Base-by-base conservation (phyloP, 495 filamentous ascomycete genomes). In the Bryoglossum gracile region DNA sequence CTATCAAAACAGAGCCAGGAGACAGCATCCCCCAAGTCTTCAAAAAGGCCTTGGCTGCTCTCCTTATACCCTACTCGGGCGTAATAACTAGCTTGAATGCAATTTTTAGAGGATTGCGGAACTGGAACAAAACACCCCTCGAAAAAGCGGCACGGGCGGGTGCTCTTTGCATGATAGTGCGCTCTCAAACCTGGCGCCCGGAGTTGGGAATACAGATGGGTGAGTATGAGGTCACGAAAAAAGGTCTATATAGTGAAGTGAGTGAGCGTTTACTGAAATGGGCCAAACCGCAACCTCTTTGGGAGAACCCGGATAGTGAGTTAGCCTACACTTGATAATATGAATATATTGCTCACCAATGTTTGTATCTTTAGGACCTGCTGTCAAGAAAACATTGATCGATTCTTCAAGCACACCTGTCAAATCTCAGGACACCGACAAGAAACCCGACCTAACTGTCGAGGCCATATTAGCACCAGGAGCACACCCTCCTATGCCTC, bases 141-240 rank as follows among this genome's bases (percentile, higher is more conserved):
- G 16, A 37, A 3, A 30, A 10, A 1, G 56, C 65, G 36, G 42
- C 49, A 2, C 23, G 39, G 9, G 53, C 48, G 3, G 52, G 55
- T 16, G 62, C 65, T 3, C 28, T 68, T 17, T 66, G 64, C 30
- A 62, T 65, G 54, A 56, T 68, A 8, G 57, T 64, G 25, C 32
- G 30, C 26, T 48, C 49, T 18, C 16, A 28, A 5, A 13, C 45
- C 11, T 40, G 49, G 26, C 1, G 32, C 23, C 38, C 39, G n/a
- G 16, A 53, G 47, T 13, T 17, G 60, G 19, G 52, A 54, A 26
- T 55, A 47, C 16, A 51, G n/a, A n/a, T n/a, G n/a, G n/a, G n/a
- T n/a, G n/a, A n/a, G n/a, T n/a, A n/a, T n/a, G n/a, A n/a, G n/a
- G n/a, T n/a, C n/a, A n/a, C n/a, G n/a, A n/a, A n/a, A n/a, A n/a